A percentile compares a stretch with the other conserved stretches of the same genome.
Conservation (phyloP, 2,329 filamentous ascomycete genomes). For the Taxawa tesnikishii region DNA sequence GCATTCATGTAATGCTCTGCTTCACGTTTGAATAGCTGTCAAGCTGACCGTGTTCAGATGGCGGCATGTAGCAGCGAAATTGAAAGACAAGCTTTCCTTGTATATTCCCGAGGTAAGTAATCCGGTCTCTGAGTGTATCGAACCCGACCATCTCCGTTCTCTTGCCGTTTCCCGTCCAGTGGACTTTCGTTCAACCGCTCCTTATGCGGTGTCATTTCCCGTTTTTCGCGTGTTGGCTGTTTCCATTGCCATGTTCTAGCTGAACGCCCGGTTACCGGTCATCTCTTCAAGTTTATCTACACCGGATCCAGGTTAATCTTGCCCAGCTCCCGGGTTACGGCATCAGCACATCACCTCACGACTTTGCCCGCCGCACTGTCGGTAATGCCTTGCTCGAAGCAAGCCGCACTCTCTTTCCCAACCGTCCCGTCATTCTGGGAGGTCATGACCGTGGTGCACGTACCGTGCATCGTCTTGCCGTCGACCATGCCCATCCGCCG, state of each 20-base stretch:
- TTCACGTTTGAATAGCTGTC: background rate
- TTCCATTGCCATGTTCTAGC: no score
- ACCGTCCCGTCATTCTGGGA: conserved; percentile 28
- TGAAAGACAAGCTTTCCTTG: conserved; percentile 28
- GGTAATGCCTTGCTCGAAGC: conserved; percentile 30
- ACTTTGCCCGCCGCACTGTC: conserved; percentile 21
- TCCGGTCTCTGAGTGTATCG: background rate
- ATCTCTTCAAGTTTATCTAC: no score
- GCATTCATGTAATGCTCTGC: conserved; percentile 19
- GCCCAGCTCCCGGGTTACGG: conserved; percentile 35
- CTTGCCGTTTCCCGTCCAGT: background rate
- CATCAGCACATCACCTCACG: conserved; percentile 22
- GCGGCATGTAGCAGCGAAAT: conserved; percentile 1
- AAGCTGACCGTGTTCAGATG: background rate
- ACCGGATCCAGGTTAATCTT: background rate
- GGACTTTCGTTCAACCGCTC: background rate
- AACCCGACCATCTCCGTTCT: no score
- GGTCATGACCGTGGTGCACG: conserved; percentile 40
- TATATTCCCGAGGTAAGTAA: conserved; percentile 28
- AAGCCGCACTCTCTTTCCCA: conserved; percentile 21
- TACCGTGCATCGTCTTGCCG: conserved; percentile 36
- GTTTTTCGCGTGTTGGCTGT: no score
- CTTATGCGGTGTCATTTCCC: background rate
- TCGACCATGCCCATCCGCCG: conserved; percentile 21
- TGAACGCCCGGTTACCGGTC: no score